Percentiles rank a stretch among this genome's conserved stretches.
Evolutionary conservation across 129 eudicot genomes (phyloP).

Genomic region (Tagetes erecta): DNA sequence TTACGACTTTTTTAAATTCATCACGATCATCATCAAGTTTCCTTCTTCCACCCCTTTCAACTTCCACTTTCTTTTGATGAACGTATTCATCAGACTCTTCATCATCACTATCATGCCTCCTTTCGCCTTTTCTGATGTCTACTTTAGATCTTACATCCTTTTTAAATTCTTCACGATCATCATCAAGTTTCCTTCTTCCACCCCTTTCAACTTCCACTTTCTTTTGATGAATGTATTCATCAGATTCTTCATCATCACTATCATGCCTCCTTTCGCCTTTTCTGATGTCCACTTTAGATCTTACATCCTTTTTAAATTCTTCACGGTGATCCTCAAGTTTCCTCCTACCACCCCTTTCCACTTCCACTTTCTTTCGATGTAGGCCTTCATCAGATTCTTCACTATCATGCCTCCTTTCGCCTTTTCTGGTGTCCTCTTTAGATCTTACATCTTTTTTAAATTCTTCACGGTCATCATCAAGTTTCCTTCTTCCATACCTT

Average conservation of each 20-base stretch:
- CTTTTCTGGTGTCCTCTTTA: slow-evolving; percentile 8
- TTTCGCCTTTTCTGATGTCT: slow-evolving; percentile 26
- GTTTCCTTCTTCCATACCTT: slow-evolving; percentile 29
- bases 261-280: slow-evolving; percentile 33
- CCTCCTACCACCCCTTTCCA: slow-evolving; percentile 27
- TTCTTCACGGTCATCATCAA: slow-evolving; percentile 17
- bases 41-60: slow-evolving; percentile 29
- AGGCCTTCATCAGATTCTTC: slow-evolving; percentile 8
- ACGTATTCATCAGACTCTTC: slow-evolving; percentile 12
- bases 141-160: slow-evolving; percentile 9
- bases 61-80: slow-evolving; percentile 8
- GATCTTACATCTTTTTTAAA: not conserved
- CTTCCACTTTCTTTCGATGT: slow-evolving; percentile 8
- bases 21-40: slow-evolving; percentile 32
- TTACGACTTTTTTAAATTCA: slow-evolving; percentile 5
- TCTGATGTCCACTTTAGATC: slow-evolving; percentile 10
- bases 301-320: slow-evolving; percentile 1
- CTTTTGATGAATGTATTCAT: not conserved
- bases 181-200: slow-evolving; percentile 33
- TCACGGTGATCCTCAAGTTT: slow-evolving; percentile 18
- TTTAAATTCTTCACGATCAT: not conserved
- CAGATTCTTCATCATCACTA: slow-evolving; percentile 17
- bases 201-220: slow-evolving; percentile 21
- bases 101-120: slow-evolving; percentile 26
- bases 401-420: slow-evolving; percentile 34